These are phyloP conservation scores for Chytridiales sp. DNA, from an alignment of 371 early-diverging fungal genomes.

Conservation along the genomic window DNA sequence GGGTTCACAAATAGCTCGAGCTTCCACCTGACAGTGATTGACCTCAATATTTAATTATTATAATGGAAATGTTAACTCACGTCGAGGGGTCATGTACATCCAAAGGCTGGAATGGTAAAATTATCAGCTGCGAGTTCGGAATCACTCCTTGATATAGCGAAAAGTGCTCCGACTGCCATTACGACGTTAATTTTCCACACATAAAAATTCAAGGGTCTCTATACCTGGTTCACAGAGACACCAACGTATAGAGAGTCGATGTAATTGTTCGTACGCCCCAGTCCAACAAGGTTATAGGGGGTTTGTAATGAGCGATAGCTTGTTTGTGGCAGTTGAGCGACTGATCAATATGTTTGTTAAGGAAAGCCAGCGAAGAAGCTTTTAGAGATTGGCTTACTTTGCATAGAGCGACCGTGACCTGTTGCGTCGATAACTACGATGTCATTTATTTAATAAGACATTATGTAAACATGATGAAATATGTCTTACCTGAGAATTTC, in stretches of 20 bases:
- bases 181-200: constrained; percentile 2
- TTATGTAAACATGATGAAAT: too few relatives aligned
- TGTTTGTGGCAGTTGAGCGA: constrained; percentile 77
- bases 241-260: constrained; percentile 90
- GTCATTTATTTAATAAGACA: neutral
- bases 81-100: constrained; percentile 51
- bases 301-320: constrained; percentile 72
- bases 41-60: neutral
- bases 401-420: constrained; percentile 74
- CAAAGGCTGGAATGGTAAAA: constrained; percentile 76
- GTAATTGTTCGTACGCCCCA: constrained; percentile 93
- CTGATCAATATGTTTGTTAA: constrained; percentile 26
- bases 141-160: constrained; percentile 79
- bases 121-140: constrained; percentile 88
- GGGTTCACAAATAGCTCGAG: constrained; percentile 86
- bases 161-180: constrained; percentile 37
- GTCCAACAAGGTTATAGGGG: constrained; percentile 83
- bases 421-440: constrained; percentile 67
- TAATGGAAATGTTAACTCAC: constrained; percentile 16
- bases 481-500: constrained; percentile 63
- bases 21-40: constrained; percentile 60
- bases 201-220: neutral
- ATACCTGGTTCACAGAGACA: constrained; percentile 63
- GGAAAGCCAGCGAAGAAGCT: neutral
- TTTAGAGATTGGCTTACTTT: constrained; percentile 41